Evolutionary conservation across 345 rosid genomes (phyloP).

Genomic region (Hirschfeldia incana): DNA sequence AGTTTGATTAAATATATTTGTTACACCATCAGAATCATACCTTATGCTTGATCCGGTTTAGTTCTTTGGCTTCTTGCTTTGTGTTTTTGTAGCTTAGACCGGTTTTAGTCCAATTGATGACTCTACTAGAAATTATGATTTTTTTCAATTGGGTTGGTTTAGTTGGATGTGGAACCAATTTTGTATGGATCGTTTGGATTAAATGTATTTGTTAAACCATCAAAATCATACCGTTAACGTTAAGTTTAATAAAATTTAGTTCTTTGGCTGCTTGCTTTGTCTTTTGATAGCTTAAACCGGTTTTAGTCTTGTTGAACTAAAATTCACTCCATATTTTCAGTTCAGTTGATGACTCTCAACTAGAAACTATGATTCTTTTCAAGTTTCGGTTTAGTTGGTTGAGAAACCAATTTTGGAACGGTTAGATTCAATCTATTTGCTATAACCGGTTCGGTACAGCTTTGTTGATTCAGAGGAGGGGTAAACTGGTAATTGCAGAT

Average conservation of each 20-base stretch:
- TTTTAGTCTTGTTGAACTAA: too few species aligned
- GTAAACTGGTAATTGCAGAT: background rate
- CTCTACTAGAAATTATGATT: background rate
- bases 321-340: too few species aligned
- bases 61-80: conserved; percentile 5
- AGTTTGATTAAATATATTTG: background rate
- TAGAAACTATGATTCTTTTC: background rate
- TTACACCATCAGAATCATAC: background rate
- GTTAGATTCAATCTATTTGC: background rate
- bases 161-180: background rate
- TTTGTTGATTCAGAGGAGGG: background rate
- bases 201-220: too few species aligned
- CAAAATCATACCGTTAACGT: too few species aligned
- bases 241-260: too few species aligned
- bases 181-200: background rate
- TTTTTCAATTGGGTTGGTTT: background rate
- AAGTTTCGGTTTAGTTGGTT: background rate
- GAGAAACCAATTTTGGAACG: background rate
- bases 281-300: too few species aligned
- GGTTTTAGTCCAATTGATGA: background rate
- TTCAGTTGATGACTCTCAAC: background rate
- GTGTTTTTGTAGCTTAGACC: background rate
- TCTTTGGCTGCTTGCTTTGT: too few species aligned
- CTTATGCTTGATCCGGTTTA: background rate
- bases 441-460: conserved; percentile 7